Evolutionary conservation across 1,284 basidiomycete species (phyloP), one percentile per base, ranked within the genome.

Genomic region (Trichosporon sp.): DNA sequence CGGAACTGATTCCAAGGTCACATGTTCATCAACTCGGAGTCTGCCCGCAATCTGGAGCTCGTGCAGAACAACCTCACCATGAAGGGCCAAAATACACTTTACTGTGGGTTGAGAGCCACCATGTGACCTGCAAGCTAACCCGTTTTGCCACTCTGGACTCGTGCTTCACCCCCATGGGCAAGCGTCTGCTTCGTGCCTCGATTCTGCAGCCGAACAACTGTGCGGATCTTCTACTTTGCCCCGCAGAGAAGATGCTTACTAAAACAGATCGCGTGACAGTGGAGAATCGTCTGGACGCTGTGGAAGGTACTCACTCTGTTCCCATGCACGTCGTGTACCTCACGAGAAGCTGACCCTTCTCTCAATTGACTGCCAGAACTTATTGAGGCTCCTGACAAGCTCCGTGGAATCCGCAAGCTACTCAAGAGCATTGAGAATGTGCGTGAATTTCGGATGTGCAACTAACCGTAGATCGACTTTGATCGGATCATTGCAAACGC

Each of bases 11-110:
- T 14, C 23, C 14, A 5, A 77, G 92, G 92, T 0, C 94, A 91
- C 0, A 91, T 96, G 88, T 86, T 95, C 84, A 90, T 98, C 70
- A 94, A 96, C 74, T 84, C 87, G 0, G 92, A 94, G 63, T 92
- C 89, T 0, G 90, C 88, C 1, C 85, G 85, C 56, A 92, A 94
- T 74, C 84, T 98, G 2, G 95, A 98, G 78, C 83, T 98, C 1
- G 88, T 94, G 3, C 85, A 83, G 13, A 96, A 92, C 75, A 84
- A 86, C 72, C 75, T 86, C 1, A 83, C 81, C 46, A 85, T 85
- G 71, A 90, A 87, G 73, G 88, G 86, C 0, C 73, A 16, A 84
- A 89, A 81, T 87, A 90, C 11, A 74, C 91, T 49, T 86, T 90
- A 79, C 86, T 90, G 93, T 92, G 76, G 56, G 83, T 66, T 1